Conservation (phyloP, 2,329 filamentous ascomycete genomes). For the Davidsoniella neocaledoniae region DNA sequence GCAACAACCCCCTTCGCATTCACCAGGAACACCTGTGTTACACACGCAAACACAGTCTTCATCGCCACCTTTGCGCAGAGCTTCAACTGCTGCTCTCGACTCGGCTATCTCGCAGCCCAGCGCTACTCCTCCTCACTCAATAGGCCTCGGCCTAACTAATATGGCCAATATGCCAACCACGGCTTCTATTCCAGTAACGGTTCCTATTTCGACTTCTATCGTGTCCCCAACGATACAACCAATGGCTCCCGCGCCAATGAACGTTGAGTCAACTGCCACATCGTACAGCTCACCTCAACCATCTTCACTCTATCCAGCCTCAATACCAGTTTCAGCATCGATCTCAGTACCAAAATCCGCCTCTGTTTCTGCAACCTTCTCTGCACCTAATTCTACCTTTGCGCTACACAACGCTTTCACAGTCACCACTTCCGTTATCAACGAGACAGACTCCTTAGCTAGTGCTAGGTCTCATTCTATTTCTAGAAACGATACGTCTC, state of each 20-base stretch:
- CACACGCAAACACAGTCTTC: slow-evolving; percentile 14
- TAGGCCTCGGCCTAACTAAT: too few relatives aligned
- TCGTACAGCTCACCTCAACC: slow-evolving; percentile 25
- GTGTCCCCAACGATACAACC: too few relatives aligned
- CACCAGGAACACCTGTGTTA: not conserved
- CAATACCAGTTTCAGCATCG: slow-evolving; percentile 21
- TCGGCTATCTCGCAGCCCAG: too few relatives aligned
- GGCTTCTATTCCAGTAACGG: too few relatives aligned
- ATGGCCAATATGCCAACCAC: too few relatives aligned
- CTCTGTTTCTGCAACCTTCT: slow-evolving; percentile 11
- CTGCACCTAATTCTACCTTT: not conserved
- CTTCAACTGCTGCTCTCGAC: too few relatives aligned
- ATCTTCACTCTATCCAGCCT: not conserved
- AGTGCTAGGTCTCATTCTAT: not conserved
- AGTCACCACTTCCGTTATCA: not conserved
- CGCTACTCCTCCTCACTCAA: too few relatives aligned
- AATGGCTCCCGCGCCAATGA: not conserved
- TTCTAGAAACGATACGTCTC: not conserved
- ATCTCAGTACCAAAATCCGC: slow-evolving; percentile 19
- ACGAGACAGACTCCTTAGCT: not conserved
- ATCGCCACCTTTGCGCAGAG: too few relatives aligned
- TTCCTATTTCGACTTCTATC: too few relatives aligned
- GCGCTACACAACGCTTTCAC: not conserved
- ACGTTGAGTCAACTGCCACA: slow-evolving; percentile 30
- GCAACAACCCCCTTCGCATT: not conserved